Conservation (phyloP, 768 basidiomycete genomes). For the Phaeotremella fagi region DNA sequence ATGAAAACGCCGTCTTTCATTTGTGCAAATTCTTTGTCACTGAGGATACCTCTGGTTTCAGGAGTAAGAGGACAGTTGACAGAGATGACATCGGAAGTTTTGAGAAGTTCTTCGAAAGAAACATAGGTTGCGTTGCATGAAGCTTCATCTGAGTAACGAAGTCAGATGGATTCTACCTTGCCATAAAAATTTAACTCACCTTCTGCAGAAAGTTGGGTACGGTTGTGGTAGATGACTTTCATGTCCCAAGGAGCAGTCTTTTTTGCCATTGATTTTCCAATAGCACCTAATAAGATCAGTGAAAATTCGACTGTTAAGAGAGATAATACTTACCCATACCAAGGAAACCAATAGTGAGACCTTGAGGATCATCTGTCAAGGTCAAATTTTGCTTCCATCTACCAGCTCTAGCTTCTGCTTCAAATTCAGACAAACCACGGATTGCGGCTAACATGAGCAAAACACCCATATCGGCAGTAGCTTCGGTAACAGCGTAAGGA, state of each 20-base stretch:
- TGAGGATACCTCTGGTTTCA: conserved; percentile 69
- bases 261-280: conserved; percentile 16
- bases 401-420: conserved; percentile 8
- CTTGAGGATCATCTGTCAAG: conserved; percentile 9
- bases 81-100: conserved; percentile 20
- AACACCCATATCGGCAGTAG: conserved; percentile 26
- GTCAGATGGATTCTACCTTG: too few relatives aligned
- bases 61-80: conserved; percentile 56
- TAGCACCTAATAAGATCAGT: conserved; percentile 4
- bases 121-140: conserved; percentile 9
- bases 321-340: conserved; percentile 9
- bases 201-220: conserved; percentile 3
- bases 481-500: conserved; percentile 18
- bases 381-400: conserved; percentile 14
- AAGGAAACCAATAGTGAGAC: conserved; percentile 14
- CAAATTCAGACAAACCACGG: conserved; percentile 6
- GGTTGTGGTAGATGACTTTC: conserved; percentile 25
- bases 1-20: conserved; percentile 71
- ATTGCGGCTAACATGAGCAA: conserved; percentile 16
- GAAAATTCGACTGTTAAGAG: not conserved
- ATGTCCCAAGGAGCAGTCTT: conserved; percentile 14
- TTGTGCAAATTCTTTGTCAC: conserved; percentile 66
- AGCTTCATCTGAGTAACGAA: conserved; percentile 10
- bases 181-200: too few relatives aligned
- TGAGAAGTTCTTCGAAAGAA: conserved; percentile 18